Base-by-base conservation (phyloP, 805 yeast species). In the Lipomyces starkeyi region DNA sequence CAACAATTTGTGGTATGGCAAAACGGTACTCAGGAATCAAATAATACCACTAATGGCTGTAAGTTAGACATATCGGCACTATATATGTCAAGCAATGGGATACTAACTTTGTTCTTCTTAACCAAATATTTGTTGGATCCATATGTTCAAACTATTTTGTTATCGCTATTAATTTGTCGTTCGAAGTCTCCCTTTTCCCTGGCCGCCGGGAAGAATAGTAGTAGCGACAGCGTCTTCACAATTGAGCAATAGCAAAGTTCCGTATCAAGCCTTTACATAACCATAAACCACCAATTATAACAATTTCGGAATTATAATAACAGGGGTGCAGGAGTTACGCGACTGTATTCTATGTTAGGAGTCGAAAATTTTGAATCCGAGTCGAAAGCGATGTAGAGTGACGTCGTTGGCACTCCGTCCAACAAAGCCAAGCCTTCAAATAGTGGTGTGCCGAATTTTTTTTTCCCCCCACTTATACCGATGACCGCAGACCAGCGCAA, bases 91-190 rank as follows among this genome's bases (percentile, higher is more conserved):
- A 34, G 40, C 40, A 34, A 8, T 32, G 20, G 3, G 40, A 29
- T 49, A 57, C 69, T 54, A 43, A 66, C 69, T 66, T 66, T 35
- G 64, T 58, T 40, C 66, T 52, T 43, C 66, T 47, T 13, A 58
- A 58, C 69, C 69, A 66, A 20, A 66, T 66, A 53, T 53, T 66
- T 8, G 54, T 34, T 22, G 69, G 61, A 43, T 62, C 69, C 69
- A 66, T 66, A 25, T 53, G 27, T 54, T 14, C 29, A 14, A 22
- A 27, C 2, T 27, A 22, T 29, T 54, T 1, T 54, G 22, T 54
- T 54, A 52, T 52, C 29, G 27, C 55, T 37, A 11, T 17, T 11
- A 37, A 37, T 37, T 37, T 0, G 43, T 35, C 13, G 14, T 37
- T 37, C 43, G 43, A 37, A 13, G n/a, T 35, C 40, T 5, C 32